Evolutionary conservation across 202 grass and related monocot species (phyloP).

Genomic region (Miscanthus sacchariflorus): DNA sequence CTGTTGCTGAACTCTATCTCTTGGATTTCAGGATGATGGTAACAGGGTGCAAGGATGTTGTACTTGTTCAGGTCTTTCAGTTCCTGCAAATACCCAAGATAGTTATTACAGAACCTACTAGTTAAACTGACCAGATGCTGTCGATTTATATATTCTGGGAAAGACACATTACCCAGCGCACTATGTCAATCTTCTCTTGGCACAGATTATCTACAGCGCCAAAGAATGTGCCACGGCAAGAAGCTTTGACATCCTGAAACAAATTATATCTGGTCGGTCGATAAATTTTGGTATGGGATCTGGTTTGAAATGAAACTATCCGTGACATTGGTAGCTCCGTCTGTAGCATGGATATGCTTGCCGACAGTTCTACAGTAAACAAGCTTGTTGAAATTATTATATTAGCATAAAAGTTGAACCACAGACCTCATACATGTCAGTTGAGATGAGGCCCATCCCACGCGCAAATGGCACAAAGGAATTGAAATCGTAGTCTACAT

Average conservation of each 20-base stretch:
- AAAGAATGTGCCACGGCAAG: slow-evolving; percentile 72
- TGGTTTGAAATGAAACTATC: neutral
- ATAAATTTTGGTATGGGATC: neutral
- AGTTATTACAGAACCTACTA: slow-evolving; percentile 30
- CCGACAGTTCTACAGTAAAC: neutral
- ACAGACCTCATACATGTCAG: slow-evolving; percentile 65
- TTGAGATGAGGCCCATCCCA: slow-evolving; percentile 92
- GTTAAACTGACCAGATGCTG: neutral
- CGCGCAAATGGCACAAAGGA: slow-evolving; percentile 86
- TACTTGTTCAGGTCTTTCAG: slow-evolving; percentile 82
- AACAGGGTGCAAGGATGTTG: slow-evolving; percentile 88
- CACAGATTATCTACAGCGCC: slow-evolving; percentile 51
- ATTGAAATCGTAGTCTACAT: slow-evolving; percentile 64
- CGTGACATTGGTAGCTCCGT: neutral
- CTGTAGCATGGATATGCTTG: neutral
- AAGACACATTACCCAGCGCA: slow-evolving; percentile 59
- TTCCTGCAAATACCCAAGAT: slow-evolving; percentile 54
- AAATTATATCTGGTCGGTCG: neutral
- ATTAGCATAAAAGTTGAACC: neutral
- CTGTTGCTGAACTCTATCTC: slow-evolving; percentile 50
- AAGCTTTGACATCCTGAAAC: slow-evolving; percentile 63
- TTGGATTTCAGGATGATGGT: slow-evolving; percentile 72
- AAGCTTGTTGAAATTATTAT: neutral
- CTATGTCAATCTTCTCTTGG: slow-evolving; percentile 55
- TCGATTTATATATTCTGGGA: neutral